Evolutionary conservation across 805 yeast genomes (phyloP).

Genomic region (Nakazawaea laoshanensis): DNA sequence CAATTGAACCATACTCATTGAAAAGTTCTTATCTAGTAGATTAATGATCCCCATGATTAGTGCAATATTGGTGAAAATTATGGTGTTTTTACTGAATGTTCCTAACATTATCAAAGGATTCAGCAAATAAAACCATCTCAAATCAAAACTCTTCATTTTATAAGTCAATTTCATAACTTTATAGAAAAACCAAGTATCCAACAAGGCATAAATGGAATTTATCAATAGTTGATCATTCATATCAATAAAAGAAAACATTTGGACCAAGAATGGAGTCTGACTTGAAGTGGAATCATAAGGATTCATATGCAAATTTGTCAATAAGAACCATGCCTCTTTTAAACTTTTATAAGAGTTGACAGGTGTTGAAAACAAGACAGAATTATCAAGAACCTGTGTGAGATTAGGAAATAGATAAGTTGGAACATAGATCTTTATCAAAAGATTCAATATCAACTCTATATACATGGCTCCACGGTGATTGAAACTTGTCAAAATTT

Average conservation of each 20-base stretch:
- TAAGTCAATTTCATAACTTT: conserved; percentile 41
- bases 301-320: conserved; percentile 35
- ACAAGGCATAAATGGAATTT: conserved; percentile 41
- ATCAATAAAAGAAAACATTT: conserved; percentile 32
- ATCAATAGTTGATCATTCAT: conserved; percentile 14
- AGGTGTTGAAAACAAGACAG: conserved; percentile 66
- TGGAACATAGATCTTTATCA: conserved; percentile 20
- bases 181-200: conserved; percentile 53
- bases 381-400: conserved; percentile 29
- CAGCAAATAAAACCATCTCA: conserved; percentile 51
- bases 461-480: too few relatives aligned
- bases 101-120: conserved; percentile 76
- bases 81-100: conserved; percentile 61
- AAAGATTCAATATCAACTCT: conserved; percentile 16
- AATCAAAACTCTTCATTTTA: conserved; percentile 21
- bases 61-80: conserved; percentile 50
- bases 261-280: conserved; percentile 71
- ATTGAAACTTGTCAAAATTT: too few relatives aligned
- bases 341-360: conserved; percentile 58
- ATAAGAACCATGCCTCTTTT: conserved; percentile 59
- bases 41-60: conserved; percentile 38
- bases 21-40: conserved; percentile 29
- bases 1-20: conserved; percentile 41
- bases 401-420: conserved; percentile 18
- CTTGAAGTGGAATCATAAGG: conserved; percentile 78